Base-by-base conservation (phyloP, 169 alveolate genomes). In the Neospora caninum region DNA sequence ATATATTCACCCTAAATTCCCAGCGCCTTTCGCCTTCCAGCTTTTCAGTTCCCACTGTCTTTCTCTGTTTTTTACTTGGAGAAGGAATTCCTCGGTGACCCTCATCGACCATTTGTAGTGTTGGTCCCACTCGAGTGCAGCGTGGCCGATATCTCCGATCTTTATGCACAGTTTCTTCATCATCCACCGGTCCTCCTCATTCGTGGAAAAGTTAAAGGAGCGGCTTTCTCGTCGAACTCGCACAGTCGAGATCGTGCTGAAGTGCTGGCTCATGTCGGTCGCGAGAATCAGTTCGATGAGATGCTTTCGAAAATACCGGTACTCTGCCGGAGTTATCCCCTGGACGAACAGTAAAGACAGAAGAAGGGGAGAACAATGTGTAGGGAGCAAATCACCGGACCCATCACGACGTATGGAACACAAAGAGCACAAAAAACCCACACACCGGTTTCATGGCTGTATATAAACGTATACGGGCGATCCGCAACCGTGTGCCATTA, bases 61-160 rank as follows among this genome's bases (percentile, higher is more conserved):
- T 49, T 49, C 13, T 7, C 22, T 13, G 4, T 49, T 31, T 36
- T n/a, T 16, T n/a, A 91, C 99, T 93, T 98, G 99, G 42, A 96
- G 91, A 97, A 97, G 98, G 92, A 98, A 98, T 96, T 98, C 99
- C 93, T 98, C 99, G 43, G 97, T 96, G 39, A 98, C 97, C 36
- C 97, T 95, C 95, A 95, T 96, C 29, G 99, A 97, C 99, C 99
- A 98, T 64, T 97, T 94, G 49, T 97, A 95, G 84, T 98, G 99
- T 49, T 97, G 98, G 13, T 96, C 96, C 98, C 98, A 97, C 91
- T 96, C 97, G 87, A 98, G 96, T 93, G 98, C 98, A 43, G 97
- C 97, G 96, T 98, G 99, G 34, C 99, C 99, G 39, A 98, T 97
- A 93, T 98, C 99, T 16, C 99, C 99, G n/a, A 98, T 94, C 82